Base-by-base conservation (phyloP, 306 rosid genomes). In the Calophaca sinica region DNA sequence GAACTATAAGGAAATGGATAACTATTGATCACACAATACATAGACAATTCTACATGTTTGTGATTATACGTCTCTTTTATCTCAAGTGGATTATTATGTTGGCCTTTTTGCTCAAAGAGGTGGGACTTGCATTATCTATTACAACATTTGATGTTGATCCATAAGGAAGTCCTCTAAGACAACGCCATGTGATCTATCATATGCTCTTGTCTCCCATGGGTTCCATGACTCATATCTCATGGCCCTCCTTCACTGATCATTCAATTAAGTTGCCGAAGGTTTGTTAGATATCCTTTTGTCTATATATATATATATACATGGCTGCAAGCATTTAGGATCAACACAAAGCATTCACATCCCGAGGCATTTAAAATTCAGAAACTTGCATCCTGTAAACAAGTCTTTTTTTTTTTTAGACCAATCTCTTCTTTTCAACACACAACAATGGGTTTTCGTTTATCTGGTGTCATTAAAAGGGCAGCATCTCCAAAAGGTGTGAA, bases 301-400 rank as follows among this genome's bases (percentile, higher is more conserved):
- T 38, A 38, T 60, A 79, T 75, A 54, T 80, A 86, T 86, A 81
- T 73, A 79, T 69, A 76, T 62, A 60, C 42, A n/a, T 54, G 7
- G 31, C 2, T 6, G 12, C 44, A 45, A 41, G 63, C 73, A n/a
- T n/a, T n/a, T n/a, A n/a, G n/a, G n/a, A n/a, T n/a, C n/a, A n/a
- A n/a, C n/a, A n/a, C n/a, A n/a, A 45, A 41, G 63, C 73, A 70
- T 67, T 50, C 32, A 58, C 53, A 15, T 70, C 41, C 74, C 4
- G 0, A 51, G 15, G 3, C 29, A 51, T 51, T 66, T 14, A 1
- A 42, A 42, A 9, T 7, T 8, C 48, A 51, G 59, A 14, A 2
- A 14, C 57, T n/a, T 5, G 15, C 29, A 5, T 51, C 57, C 5
- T 51, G 15, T 2, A 42, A 5, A 42, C 48, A 42, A 42, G 45